Evolutionary conservation across 352 stramenopile species (phyloP), one percentile per base, ranked within the genome.

Genomic region (Phytophthora pisi): DNA sequence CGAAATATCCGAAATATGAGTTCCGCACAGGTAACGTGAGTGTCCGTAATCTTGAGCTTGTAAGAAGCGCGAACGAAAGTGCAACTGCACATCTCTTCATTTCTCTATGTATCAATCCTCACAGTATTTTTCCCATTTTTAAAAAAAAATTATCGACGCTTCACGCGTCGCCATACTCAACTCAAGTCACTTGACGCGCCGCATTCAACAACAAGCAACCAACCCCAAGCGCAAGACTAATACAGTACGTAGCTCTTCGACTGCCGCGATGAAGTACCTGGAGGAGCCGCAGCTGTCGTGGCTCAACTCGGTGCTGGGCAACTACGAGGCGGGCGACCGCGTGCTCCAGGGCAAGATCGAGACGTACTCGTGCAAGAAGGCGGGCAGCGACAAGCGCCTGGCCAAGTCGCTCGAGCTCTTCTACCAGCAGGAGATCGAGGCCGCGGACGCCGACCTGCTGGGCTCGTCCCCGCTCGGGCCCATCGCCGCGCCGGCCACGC

Each of bases 331-430:
- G 36, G 92, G 90, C 51, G 93, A 98, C 76, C 88, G 90, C 57
- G 75, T 96, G 47, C 76, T 98, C 40, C 81, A 74, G 36, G 91
- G 88, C 47, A 95, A 96, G 61, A 80, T 97, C 26, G 91, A 98
- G 64, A 89, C 89, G 31, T 98, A 97, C 72, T 97, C 90, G 57
- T 98, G 92, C 78, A 98, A 98, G 79, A 96, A 95, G 51, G 90
- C 90, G 2, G 90, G 89, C 56, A 89, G 90, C 53, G 93, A 98
- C 81, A 98, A 97, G 79, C 91, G 93, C 31, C 81, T 98, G 40
- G 86, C 88, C 60, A 98, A 97, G 77, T 78, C 75, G 36, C 80
- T 98, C 20, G 89, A 98, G 74, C 75, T 88, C 34, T 90, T 91
- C 61, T 97, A 97, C 76, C 80, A 92, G 68, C 78, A 92, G 66